A percentile compares a stretch with the other conserved stretches of the same genome.
These are phyloP conservation scores for Isoetes taiwanensis DNA, from an alignment of 75 land plant genomes.

Conservation along the genomic window DNA sequence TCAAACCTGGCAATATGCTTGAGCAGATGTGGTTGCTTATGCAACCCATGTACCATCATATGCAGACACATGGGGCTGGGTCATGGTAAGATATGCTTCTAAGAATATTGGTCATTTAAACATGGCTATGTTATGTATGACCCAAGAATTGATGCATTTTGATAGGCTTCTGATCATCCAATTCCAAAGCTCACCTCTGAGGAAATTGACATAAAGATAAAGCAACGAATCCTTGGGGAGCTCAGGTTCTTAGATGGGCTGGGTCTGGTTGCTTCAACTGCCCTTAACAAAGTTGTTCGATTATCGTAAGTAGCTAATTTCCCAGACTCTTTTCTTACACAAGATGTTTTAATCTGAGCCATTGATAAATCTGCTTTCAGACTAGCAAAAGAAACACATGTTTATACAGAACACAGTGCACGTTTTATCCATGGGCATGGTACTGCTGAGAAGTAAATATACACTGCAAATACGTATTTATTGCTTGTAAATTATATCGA, in stretches of 20 bases:
- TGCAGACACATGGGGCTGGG: constrained; percentile 81
- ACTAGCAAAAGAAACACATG: constrained; percentile 63
- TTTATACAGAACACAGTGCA: constrained; percentile 80
- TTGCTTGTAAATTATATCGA: no score
- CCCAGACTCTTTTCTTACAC: background rate
- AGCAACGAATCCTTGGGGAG: constrained; percentile 59
- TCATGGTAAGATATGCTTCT: constrained; percentile 33
- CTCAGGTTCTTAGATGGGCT: constrained; percentile 54
- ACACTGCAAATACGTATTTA: no score
- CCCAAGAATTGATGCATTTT: background rate
- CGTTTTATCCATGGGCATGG: constrained; percentile 82
- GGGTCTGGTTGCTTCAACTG: constrained; percentile 38
- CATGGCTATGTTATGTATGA: background rate
- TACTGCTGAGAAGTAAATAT: no score
- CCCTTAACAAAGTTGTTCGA: constrained; percentile 62
- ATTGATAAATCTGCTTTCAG: constrained; percentile 23
- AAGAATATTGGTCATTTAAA: background rate
- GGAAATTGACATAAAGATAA: constrained; percentile 47
- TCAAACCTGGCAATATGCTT: no score
- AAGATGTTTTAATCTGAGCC: background rate
- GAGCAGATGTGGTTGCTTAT: constrained; percentile 62
- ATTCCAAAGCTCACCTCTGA: constrained; percentile 17
- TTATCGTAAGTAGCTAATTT: constrained; percentile 37
- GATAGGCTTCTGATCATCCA: constrained; percentile 84
- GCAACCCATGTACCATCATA: constrained; percentile 65